Evolutionary conservation across 148 eudicot genomes (phyloP), one percentile per base, ranked within the genome.

Genomic region (Vaccinium myrtillus): DNA sequence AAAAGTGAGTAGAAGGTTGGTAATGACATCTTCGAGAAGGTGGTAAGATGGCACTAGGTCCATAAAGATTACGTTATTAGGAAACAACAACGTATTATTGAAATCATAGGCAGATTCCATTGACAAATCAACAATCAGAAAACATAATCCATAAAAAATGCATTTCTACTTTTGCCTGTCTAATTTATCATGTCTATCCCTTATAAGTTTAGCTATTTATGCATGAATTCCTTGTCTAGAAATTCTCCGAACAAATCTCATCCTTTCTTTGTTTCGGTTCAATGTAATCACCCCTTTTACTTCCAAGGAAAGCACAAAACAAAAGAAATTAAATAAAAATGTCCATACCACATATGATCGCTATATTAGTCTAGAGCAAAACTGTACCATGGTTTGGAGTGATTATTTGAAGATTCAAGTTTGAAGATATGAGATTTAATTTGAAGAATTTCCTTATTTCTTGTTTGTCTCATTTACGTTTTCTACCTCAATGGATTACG

Each of bases 1-100:
- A 36, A 49, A 77, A 3, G 25, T 77, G 30, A 50, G 14, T n/a
- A 75, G 61, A 53, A 18, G 58, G 16, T 2, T 43, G 63, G 30
- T 50, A 7, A 46, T 6, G 18, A 76, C 23, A 43, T 75, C 25
- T 21, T 75, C 27, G n/a, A 75, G 51, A 76, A 50, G 18, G n/a
- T 51, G 15, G 61, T 53, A 27, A 1, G 51, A 75, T 75, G 30
- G 18, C 27, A 25, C 1, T 46, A 23, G 14, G 14, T 43, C 5
- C 18, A 77, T 50, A 77, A 49, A 77, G 32, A 53, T 78, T 63
- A 25, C 43, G 11, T 51, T 78, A 51, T 78, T 78, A 78, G 6
- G 81, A 53, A 23, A 32, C 30, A 77, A 51, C 27, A 77, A 51
- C 5, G 19, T 13, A 50, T 51, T 77, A 36, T 49, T 6, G 16